Percentiles rank a stretch among this genome's conserved stretches.
Evolutionary conservation across 1,284 basidiomycete species (phyloP).

Genomic region (Cronartium ribicola): DNA sequence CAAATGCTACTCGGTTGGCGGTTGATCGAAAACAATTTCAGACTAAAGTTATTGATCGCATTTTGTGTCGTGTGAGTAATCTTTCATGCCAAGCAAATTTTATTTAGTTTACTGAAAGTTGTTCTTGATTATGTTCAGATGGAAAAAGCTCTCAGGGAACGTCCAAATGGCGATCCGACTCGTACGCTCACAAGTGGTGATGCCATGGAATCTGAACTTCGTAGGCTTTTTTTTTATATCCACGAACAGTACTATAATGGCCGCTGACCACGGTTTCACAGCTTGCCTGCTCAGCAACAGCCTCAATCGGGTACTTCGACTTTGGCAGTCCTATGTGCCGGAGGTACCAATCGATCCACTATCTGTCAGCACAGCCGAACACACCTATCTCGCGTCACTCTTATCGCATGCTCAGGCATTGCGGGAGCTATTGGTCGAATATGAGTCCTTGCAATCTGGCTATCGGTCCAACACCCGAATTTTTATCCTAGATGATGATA

Average conservation of each 20-base stretch:
- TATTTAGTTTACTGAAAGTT: neutral
- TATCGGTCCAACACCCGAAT: constrained; percentile 20
- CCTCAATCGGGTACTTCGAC: constrained; percentile 11
- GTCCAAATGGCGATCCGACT: neutral
- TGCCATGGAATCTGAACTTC: neutral
- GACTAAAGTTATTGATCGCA: neutral
- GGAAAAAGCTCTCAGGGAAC: neutral
- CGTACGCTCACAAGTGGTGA: neutral
- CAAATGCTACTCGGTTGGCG: neutral
- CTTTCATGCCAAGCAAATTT: neutral
- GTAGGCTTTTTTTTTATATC: neutral
- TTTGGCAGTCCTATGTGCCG: constrained; percentile 37
- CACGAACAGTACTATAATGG: neutral
- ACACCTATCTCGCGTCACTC: constrained; percentile 32
- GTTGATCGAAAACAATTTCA: neutral
- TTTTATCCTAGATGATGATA: constrained; percentile 7
- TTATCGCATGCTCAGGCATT: constrained; percentile 15
- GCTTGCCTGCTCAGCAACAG: neutral
- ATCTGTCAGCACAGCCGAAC: constrained; percentile 37
- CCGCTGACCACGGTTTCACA: neutral
- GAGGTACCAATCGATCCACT: constrained; percentile 39
- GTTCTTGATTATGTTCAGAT: neutral
- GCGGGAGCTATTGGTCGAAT: constrained; percentile 5
- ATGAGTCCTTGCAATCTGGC: neutral
- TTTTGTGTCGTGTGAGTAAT: neutral